These are phyloP conservation scores for Fusarium goolgardi DNA, from an alignment of 2,329 filamentous ascomycete genomes.

Conservation along the genomic window DNA sequence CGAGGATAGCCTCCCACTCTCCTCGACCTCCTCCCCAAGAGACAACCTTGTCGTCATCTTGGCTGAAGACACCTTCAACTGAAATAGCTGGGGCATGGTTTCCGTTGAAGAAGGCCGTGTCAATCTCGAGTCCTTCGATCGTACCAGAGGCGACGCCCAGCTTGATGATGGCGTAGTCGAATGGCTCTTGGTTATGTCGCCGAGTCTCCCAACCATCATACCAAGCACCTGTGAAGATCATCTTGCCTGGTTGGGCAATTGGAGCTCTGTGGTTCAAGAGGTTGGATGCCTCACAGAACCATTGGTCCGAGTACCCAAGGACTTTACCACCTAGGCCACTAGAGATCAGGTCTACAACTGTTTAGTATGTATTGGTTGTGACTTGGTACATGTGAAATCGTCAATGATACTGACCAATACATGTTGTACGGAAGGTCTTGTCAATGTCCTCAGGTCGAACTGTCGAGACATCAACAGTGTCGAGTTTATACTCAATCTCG, in stretches of 20 bases:
- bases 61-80: conserved; percentile 78
- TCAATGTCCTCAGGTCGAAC: conserved; percentile 68
- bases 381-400: not conserved
- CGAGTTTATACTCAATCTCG: conserved; percentile 67
- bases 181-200: conserved; percentile 71
- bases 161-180: conserved; percentile 75
- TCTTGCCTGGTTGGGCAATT: conserved; percentile 72
- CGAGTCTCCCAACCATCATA: conserved; percentile 78
- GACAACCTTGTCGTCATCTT: conserved; percentile 71
- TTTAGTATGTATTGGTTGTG: conserved; percentile 1
- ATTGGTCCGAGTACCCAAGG: conserved; percentile 74
- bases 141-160: conserved; percentile 77
- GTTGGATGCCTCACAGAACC: conserved; percentile 75
- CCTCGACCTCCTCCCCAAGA: conserved; percentile 69
- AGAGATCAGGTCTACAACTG: conserved; percentile 67
- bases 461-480: conserved; percentile 61
- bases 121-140: conserved; percentile 79
- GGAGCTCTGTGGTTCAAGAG: conserved; percentile 72
- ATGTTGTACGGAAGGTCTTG: conserved; percentile 69
- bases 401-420: conserved; percentile 64
- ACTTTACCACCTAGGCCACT: conserved; percentile 71
- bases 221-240: conserved; percentile 77
- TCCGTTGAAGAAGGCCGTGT: conserved; percentile 84
- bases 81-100: conserved; percentile 85
- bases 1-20: conserved; percentile 78